Percentiles rank a stretch among this genome's conserved stretches.
phyloP scores from a whole-genome alignment of 1,139 yeast genomes.

The Candida albicans region DNA sequence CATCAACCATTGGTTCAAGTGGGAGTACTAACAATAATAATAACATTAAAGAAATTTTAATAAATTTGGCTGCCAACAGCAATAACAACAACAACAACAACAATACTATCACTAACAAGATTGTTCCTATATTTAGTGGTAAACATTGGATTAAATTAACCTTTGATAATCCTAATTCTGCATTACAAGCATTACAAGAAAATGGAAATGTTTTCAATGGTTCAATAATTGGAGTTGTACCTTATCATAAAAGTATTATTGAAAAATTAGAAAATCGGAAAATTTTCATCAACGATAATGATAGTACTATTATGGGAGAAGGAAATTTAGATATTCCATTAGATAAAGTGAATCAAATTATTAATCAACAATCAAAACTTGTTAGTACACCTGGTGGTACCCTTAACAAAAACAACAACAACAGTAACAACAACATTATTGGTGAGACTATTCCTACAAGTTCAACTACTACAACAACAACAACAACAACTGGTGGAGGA shows the following conservation, averaged over 20 bases:
- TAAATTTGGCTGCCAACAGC: constrained; percentile 10
- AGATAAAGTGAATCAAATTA: constrained; percentile 3
- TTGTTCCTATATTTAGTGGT: constrained; percentile 77
- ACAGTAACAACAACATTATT: too few species aligned
- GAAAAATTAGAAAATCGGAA: constrained; percentile 63
- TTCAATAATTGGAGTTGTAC: constrained; percentile 72
- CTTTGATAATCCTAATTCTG: constrained; percentile 72
- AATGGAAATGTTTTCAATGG: constrained; percentile 76
- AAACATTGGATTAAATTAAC: constrained; percentile 88
- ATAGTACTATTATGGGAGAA: constrained; percentile 66
- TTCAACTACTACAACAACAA: background rate
- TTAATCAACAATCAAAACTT: constrained; percentile 1
- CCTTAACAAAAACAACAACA: background rate
- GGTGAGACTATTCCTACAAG: constrained; percentile 2
- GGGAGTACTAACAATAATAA: constrained; percentile 9
- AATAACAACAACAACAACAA: constrained; percentile 14
- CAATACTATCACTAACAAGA: constrained; percentile 16
- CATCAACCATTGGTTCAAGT: constrained; percentile 5
- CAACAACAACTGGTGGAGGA: background rate
- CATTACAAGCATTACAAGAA: constrained; percentile 80
- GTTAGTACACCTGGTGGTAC: background rate
- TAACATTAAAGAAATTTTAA: background rate
- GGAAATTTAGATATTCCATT: constrained; percentile 20
- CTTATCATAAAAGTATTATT: constrained; percentile 59
- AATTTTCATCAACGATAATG: constrained; percentile 38